Base-by-base conservation (phyloP, 1,139 yeast genomes). In the Candida dubliniensis region DNA sequence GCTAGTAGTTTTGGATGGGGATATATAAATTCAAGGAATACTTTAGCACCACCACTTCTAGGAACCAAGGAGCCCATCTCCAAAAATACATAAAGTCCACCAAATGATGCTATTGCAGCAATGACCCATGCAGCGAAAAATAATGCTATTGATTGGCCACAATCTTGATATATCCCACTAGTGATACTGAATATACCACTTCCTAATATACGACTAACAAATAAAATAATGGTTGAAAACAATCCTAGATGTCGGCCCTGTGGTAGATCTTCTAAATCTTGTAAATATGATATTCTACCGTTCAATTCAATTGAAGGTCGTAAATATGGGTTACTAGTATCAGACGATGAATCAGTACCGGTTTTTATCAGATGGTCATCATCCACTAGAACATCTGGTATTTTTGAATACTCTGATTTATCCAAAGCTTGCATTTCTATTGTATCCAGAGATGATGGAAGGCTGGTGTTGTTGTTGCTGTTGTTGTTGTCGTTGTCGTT, bases 101-200 rank as follows among this genome's bases (percentile, higher is more conserved):
- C 74, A 60, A 82, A 81, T 11, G 89, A 81, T 46, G 82, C 68
- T 2, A 75, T 44, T 0, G 84, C 84, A 1, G 89, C 82, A 10
- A 81, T 52, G 2, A 71, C 34, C 93, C 93, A 85, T 1, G 85
- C 77, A 0, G 69, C 48, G 40, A 83, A 76, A 59, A 83, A 85
- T 36, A 82, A 57, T 27, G 73, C 64, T 1, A 83, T 79, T 2
- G 85, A 82, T 25, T 87, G 81, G 15, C 90, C 91, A 54, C 82
- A 79, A 53, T 83, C 85, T 36, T 74, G 76, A 55, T 77, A 83
- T 31, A 85, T 79, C 23, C 83, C 79, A 13, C 87, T 76, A 0
- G 91, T 84, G 1, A 84, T 79, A 12, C 89, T 84, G 64, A 85
- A 83, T 13, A 85, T 84, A 0, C 93, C 93, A 1, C 89, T 81